Base-by-base conservation (phyloP, 371 early-diverging fungal species). In the Blyttiomyces sp. region DNA sequence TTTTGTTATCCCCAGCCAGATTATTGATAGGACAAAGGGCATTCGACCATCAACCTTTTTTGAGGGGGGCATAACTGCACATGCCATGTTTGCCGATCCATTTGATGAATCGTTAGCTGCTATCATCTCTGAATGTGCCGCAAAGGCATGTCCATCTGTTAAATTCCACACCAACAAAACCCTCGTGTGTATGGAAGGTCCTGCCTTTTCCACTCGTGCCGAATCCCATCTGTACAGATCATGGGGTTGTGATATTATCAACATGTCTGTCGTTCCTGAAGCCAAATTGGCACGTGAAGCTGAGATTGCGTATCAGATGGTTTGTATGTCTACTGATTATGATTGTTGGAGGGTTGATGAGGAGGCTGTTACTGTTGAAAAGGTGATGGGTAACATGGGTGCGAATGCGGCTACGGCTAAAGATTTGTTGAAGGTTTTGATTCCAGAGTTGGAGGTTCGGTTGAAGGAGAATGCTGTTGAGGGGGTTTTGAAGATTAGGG, bases 321-420 rank as follows among this genome's bases (percentile, higher is more conserved):
- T 98, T 17, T 96, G 96, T 82, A 98, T 98, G 98, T 85, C 92
- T n/a, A 98, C 98, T 42, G 98, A 98, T 77, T 98, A 96, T 64
- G 98, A 98, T 70, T 93, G 94, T 79, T 98, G 98, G 98, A 86
- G 89, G 68, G 88, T 81, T 51, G 80, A 86, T 23, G 95, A 93
- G 73, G 96, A 89, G 66, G 83, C 86, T 5, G 98, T 98, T 35
- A 89, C 89, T 16, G 94, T 95, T 16, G 91, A 92, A 63, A 86
- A 88, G 27, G 98, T 98, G 35, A 88, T 98, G 80, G 82, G 82
- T 42, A 94, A 89, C 72, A 84, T 96, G 86, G 83, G 79, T 58
- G 85, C 84, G 64, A 98, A 96, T 76, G 80, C 86, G 2, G 79
- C 61, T 59, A 94, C 90, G 61, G 96, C 97, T 23, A 88, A 88